Base-by-base conservation (phyloP, 2,329 filamentous ascomycete genomes). In the Periconia macrospinosa region DNA sequence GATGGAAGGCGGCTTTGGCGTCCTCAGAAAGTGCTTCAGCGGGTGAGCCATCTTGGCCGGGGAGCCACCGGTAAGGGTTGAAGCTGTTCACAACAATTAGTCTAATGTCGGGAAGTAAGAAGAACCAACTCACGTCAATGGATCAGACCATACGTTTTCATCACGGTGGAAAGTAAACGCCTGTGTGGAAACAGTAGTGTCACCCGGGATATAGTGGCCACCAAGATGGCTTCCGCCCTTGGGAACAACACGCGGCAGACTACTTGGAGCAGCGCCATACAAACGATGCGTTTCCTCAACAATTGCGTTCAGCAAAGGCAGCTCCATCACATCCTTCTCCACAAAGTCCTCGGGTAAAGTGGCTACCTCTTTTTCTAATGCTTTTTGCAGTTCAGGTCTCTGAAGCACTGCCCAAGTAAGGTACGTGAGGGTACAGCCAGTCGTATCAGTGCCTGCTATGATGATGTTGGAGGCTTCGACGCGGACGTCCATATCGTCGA, bases 1-100 rank as follows among this genome's bases (percentile, higher is more conserved):
- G 86, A 77, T 86, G 85, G 58, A 87, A 89, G 15, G 83, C 82
- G 2, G 81, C 77, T 49, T 82, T 80, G 0, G 71, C 70, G 2
- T 61, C 65, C 0, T 65, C 54, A 0, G 66, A 64, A 1, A 56
- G 55, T 8, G 67, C 65, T 59, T 70, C 65, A 2, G 63, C 61
- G 2, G 61, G 47, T 27, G 50, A 50, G 41, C 30, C 42, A 54
- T 51, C 52, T 11, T 52, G 47, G 37, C 56, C 48, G 13, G 56
- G 35, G 33, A 69, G 48, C 61, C 67, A 74, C 45, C 69, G 69
- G 43, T 54, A 52, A 15, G 68, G 64, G 50, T 72, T 61, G 55
- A 72, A 74, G 3, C 71, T 70, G 30, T 40, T 17, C 23, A 33
- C 45, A 1, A 49, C 45, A 3, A 20, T 19, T 15, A 18, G 30